phyloP scores from a whole-genome alignment of 2,329 filamentous ascomycete species.

The Lachnellula willkommii region DNA sequence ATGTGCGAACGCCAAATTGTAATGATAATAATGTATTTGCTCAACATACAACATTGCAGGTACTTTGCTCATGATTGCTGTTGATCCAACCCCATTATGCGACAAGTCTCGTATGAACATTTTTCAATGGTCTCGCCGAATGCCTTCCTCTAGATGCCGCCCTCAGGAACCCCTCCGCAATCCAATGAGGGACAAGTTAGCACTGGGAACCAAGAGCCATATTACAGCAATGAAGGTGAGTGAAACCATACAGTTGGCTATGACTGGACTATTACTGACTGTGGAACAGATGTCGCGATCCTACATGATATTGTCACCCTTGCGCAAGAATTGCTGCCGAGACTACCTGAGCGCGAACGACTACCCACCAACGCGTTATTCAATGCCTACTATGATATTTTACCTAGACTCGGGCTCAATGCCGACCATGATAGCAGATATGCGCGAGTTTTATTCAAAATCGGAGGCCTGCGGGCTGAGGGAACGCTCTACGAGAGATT shows the following conservation, averaged over 20 bases:
- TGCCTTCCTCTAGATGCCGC: constrained; percentile 30
- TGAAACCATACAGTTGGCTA: background rate
- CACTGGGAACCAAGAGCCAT: constrained; percentile 32
- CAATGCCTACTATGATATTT: constrained; percentile 69
- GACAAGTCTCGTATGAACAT: constrained; percentile 7
- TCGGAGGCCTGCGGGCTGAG: constrained; percentile 60
- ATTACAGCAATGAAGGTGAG: constrained; percentile 58
- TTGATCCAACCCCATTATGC: constrained; percentile 17
- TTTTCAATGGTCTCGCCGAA: constrained; percentile 18
- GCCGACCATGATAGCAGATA: constrained; percentile 71
- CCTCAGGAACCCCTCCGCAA: constrained; percentile 21
- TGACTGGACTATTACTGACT: constrained; percentile 6
- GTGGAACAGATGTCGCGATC: constrained; percentile 63
- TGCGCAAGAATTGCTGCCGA: constrained; percentile 60
- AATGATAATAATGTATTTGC: constrained; percentile 2
- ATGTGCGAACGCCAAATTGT: background rate
- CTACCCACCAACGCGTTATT: constrained; percentile 75
- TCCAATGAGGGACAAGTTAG: constrained; percentile 21
- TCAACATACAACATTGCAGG: constrained; percentile 6
- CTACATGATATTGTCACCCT: constrained; percentile 70
- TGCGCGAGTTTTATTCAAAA: constrained; percentile 71
- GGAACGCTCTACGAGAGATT: constrained; percentile 64
- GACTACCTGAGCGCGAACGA: constrained; percentile 53
- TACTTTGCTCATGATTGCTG: constrained; percentile 8
- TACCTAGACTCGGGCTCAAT: constrained; percentile 65